Conservation (phyloP, 2,329 filamentous ascomycete species). For the Xylaria sp. region DNA sequence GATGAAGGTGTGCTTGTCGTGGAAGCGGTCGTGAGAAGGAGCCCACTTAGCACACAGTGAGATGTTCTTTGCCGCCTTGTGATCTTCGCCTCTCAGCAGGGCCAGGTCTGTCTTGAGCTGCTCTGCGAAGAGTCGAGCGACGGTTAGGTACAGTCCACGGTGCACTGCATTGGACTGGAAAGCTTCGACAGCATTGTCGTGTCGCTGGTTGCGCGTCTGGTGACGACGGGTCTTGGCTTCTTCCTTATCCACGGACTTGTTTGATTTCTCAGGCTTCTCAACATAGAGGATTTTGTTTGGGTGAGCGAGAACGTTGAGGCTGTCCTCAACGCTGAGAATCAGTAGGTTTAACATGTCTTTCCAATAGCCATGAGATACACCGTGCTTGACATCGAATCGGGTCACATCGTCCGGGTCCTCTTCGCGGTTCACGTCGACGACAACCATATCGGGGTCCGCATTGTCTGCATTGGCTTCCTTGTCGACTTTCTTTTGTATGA, state of each 20-base stretch:
- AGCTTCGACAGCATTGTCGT: slow-evolving; percentile 48
- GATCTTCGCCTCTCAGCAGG: slow-evolving; percentile 47
- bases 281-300: slow-evolving; percentile 49
- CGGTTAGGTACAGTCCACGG: slow-evolving; percentile 55
- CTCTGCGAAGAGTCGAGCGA: slow-evolving; percentile 62
- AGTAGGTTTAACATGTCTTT: slow-evolving; percentile 66
- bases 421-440: slow-evolving; percentile 44
- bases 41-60: slow-evolving; percentile 67
- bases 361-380: slow-evolving; percentile 65
- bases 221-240: slow-evolving; percentile 33
- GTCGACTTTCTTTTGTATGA: slow-evolving; percentile 59
- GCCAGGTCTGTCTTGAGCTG: slow-evolving; percentile 56
- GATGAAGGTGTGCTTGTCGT: slow-evolving; percentile 64
- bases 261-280: slow-evolving; percentile 28
- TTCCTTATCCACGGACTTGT: slow-evolving; percentile 7
- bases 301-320: slow-evolving; percentile 50
- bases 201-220: slow-evolving; percentile 45
- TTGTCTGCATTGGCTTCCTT: slow-evolving; percentile 43
- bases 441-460: slow-evolving; percentile 40
- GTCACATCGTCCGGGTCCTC: slow-evolving; percentile 44
- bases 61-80: slow-evolving; percentile 50
- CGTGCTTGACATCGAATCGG: slow-evolving; percentile 51
- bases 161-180: slow-evolving; percentile 54
- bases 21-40: slow-evolving; percentile 58
- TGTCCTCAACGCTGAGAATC: slow-evolving; percentile 54